Evolutionary conservation across 2,329 filamentous ascomycete species (phyloP), one percentile per base, ranked within the genome.

Genomic region (Phoma sp.): DNA sequence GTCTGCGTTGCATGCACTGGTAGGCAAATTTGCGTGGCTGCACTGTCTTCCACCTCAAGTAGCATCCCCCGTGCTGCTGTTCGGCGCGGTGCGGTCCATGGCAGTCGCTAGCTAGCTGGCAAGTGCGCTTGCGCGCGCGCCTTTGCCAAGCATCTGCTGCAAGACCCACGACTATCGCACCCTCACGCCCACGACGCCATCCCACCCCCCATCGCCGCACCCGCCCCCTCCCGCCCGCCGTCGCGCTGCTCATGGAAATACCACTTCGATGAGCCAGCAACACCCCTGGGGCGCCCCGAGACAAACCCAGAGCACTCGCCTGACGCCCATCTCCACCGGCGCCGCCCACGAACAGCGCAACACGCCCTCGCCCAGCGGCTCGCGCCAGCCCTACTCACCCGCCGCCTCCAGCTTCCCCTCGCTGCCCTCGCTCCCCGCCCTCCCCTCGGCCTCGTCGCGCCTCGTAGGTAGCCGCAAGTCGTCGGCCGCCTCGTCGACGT

Each of bases 271-370:
- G 75, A 78, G 74, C 76, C 79, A 83, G 77, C 80, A 82, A 78
- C 80, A 81, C 74, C 78, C 81, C 73, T 85, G 83, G 83, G 82
- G 81, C 77, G 77, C 79, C 72, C 77, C 81, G 71, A 77, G 78
- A 74, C 81, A 81, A 72, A 81, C 82, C 72, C 79, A 82, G 67
- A 79, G 75, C 74, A 76, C 80, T 73, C 83, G 84, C 71, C 82
- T 84, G 71, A 80, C 84, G 67, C 83, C 84, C 71, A 82, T 86
- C 68, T 81, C 84, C 65, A 68, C 66, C 63, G 80, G 76, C 57
- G 78, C 78, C 61, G 75, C 77, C 55, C 76, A 77, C 62, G 73
- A 77, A 57, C 73, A 69, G 63, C 68, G 68, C 78, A 72, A 76
- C 67, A 76, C 76, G 61, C 76, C 79, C 65, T 80, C 80, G 44